Percentiles rank a stretch among this genome's conserved stretches.
phyloP scores from a whole-genome alignment of 495 filamentous ascomycete species.

The Chaetomium tenue region DNA sequence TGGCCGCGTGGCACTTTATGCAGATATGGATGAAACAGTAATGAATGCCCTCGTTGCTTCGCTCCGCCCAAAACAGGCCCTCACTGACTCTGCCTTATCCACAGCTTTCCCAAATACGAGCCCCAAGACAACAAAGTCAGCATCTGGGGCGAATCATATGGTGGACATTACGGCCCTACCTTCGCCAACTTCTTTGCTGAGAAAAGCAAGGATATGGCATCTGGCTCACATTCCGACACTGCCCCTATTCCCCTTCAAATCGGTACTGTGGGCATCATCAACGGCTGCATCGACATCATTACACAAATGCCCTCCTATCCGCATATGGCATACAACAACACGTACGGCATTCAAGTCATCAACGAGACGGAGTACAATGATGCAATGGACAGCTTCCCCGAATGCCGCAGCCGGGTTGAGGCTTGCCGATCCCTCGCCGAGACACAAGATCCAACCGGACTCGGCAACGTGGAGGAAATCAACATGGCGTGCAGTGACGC shows the following conservation, averaged over 20 bases:
- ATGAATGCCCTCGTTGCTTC: neutral
- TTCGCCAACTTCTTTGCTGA: conserved; percentile 59
- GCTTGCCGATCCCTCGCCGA: conserved; percentile 45
- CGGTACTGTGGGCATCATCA: conserved; percentile 58
- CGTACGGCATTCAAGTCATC: conserved; percentile 65
- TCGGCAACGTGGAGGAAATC: conserved; percentile 47
- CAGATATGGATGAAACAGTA: conserved; percentile 56
- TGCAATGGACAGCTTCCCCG: conserved; percentile 38
- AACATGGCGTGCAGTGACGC: conserved; percentile 45
- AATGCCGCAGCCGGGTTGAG: conserved; percentile 50
- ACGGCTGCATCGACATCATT: conserved; percentile 68
- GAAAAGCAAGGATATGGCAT: conserved; percentile 47
- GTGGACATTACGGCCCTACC: conserved; percentile 58
- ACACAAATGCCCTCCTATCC: conserved; percentile 63
- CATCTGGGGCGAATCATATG: conserved; percentile 60
- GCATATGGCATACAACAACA: conserved; percentile 63
- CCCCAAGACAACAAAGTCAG: conserved; percentile 45
- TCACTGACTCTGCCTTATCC: neutral
- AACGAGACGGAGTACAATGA: conserved; percentile 40
- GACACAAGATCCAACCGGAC: conserved; percentile 44
- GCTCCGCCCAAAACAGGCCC: neutral
- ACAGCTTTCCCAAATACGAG: conserved; percentile 60
- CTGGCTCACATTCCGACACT: conserved; percentile 28
- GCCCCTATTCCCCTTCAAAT: conserved; percentile 50
- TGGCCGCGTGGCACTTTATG: conserved; percentile 64